These are phyloP conservation scores for Trichoderma lentiforme DNA, from an alignment of 2,329 filamentous ascomycete genomes.

Conservation along the genomic window DNA sequence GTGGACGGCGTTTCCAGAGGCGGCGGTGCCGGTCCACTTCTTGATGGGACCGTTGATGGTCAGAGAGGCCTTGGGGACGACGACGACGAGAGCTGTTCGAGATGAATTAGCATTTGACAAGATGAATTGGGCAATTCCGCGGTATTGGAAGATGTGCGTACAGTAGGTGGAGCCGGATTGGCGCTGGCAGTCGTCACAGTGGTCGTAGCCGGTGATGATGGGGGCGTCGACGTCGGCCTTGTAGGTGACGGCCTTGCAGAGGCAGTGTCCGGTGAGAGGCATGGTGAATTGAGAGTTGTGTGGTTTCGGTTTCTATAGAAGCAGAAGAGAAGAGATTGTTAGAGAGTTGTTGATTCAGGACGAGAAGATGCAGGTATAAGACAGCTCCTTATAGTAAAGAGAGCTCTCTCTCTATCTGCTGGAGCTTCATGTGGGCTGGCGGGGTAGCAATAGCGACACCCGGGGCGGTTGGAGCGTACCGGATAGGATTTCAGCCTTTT, in stretches of 20 bases:
- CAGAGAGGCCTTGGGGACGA: constrained; percentile 64
- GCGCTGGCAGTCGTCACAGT: constrained; percentile 71
- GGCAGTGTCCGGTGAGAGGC: constrained; percentile 67
- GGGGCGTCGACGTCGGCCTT: constrained; percentile 51
- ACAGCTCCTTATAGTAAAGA: background rate
- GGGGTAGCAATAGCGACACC: background rate
- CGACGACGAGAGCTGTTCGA: constrained; percentile 58
- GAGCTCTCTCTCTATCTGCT: background rate
- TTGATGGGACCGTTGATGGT: constrained; percentile 62
- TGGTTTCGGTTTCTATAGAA: background rate
- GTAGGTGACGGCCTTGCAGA: constrained; percentile 71
- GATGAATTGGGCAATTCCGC: too few relatives aligned
- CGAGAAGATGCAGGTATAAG: background rate
- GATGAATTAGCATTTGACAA: background rate
- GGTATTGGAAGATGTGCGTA: too few relatives aligned
- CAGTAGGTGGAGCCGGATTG: constrained; percentile 68
- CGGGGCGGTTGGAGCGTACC: constrained; percentile 4
- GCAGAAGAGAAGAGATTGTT: background rate
- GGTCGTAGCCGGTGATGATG: constrained; percentile 61
- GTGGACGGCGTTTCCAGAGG: constrained; percentile 61
- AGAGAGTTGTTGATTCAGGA: background rate
- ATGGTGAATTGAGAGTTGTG: constrained; percentile 44
- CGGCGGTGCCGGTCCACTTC: constrained; percentile 58
- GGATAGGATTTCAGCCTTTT: constrained; percentile 6
- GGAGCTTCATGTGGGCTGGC: constrained; percentile 5